These are phyloP conservation scores for Quercus robur DNA, from an alignment of 306 rosid species.

Conservation along the genomic window DNA sequence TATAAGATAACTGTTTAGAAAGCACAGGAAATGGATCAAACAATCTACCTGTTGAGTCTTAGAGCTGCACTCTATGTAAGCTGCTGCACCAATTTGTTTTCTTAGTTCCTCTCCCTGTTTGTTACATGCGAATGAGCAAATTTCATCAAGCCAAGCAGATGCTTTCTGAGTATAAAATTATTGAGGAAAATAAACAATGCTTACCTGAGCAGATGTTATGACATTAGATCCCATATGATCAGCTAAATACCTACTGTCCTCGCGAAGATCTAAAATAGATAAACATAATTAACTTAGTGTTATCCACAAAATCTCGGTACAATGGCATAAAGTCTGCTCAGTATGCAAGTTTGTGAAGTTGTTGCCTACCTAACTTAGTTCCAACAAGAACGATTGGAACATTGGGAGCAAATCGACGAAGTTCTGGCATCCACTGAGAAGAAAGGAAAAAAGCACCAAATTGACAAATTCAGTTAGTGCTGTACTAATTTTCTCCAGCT, in stretches of 20 bases:
- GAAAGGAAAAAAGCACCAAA: constrained; percentile 16
- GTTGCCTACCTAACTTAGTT: constrained; percentile 75
- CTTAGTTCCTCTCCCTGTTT: constrained; percentile 94
- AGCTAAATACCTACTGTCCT: constrained; percentile 58
- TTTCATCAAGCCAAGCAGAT: not conserved
- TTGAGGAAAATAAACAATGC: not conserved
- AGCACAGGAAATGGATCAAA: not conserved
- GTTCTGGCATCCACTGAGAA: constrained; percentile 96
- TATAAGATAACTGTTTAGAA: not conserved
- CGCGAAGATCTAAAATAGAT: constrained; percentile 72
- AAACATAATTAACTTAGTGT: constrained; percentile 12
- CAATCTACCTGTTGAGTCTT: constrained; percentile 89
- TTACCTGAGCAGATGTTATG: constrained; percentile 77
- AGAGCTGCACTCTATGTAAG: constrained; percentile 94
- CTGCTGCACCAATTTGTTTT: constrained; percentile 97
- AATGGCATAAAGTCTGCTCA: not conserved
- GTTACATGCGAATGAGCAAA: constrained; percentile 11
- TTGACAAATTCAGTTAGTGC: constrained; percentile 3
- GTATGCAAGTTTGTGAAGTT: not conserved
- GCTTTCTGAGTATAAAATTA: not conserved
- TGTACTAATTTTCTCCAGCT: not conserved
- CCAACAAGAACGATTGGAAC: constrained; percentile 98
- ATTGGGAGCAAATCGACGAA: constrained; percentile 90
- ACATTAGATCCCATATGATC: constrained; percentile 82
- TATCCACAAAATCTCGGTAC: not conserved